Conservation (phyloP, 345 rosid genomes). For the Ceriops decandra region DNA sequence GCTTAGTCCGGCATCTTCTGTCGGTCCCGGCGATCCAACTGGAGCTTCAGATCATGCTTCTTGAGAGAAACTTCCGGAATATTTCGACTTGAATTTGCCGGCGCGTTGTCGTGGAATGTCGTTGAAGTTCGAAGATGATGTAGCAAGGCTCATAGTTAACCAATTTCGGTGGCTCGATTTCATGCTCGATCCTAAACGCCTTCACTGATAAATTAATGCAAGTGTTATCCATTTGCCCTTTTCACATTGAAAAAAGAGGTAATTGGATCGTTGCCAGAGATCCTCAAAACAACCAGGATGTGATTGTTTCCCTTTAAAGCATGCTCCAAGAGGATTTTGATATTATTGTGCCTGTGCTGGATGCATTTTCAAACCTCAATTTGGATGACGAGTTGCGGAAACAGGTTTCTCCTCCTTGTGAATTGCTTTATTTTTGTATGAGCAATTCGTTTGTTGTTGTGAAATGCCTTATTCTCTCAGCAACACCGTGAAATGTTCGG, state of each 20-base stretch:
- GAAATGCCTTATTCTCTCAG: conserved; percentile 38
- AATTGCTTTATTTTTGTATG: conserved; percentile 1
- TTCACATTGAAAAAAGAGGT: conserved; percentile 66
- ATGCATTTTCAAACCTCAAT: conserved; percentile 64
- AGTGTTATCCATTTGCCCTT: conserved; percentile 61
- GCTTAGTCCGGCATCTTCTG: conserved; percentile 56
- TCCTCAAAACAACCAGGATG: conserved; percentile 47
- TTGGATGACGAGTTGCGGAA: conserved; percentile 64
- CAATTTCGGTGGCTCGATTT: conserved; percentile 83
- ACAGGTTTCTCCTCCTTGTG: conserved; percentile 38
- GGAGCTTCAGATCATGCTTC: conserved; percentile 56
- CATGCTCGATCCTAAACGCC: conserved; percentile 39
- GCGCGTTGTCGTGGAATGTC: conserved; percentile 15
- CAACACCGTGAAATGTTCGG: no score
- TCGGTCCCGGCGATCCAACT: conserved; percentile 61
- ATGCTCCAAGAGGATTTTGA: conserved; percentile 76
- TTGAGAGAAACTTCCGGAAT: conserved; percentile 80
- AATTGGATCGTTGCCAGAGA: conserved; percentile 82
- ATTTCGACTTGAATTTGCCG: conserved; percentile 34
- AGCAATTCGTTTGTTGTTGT: not conserved
- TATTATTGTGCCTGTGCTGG: conserved; percentile 64
- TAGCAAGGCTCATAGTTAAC: conserved; percentile 60
- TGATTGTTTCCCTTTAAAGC: conserved; percentile 56
- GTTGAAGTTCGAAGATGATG: conserved; percentile 53
- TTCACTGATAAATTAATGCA: conserved; percentile 65